Percentiles rank a stretch among this genome's conserved stretches.
phyloP scores from a whole-genome alignment of 805 yeast genomes.

The Tetrapisispora iriomotensis region DNA sequence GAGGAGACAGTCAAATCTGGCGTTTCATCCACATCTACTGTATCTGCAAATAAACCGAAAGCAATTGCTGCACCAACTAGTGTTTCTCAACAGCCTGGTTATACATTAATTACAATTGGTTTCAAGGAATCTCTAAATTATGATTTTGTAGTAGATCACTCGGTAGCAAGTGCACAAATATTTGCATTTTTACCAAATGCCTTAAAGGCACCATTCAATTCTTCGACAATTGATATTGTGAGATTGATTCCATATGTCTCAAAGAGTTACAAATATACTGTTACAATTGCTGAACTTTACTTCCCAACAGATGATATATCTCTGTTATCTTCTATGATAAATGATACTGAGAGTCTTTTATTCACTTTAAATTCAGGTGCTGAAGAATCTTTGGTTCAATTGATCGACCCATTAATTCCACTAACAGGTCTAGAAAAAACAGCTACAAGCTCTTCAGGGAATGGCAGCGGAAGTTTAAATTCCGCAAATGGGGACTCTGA shows the following conservation, averaged over 20 bases:
- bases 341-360: slow-evolving; percentile 44
- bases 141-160: slow-evolving; percentile 73
- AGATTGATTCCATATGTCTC: slow-evolving; percentile 71
- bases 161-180: slow-evolving; percentile 72
- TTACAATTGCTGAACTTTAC: slow-evolving; percentile 82
- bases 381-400: slow-evolving; percentile 45
- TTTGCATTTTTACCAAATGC: slow-evolving; percentile 67
- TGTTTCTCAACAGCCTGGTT: slow-evolving; percentile 26
- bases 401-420: slow-evolving; percentile 48
- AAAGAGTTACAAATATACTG: slow-evolving; percentile 47
- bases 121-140: slow-evolving; percentile 74
- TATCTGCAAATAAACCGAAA: slow-evolving; percentile 34
- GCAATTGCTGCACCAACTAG: slow-evolving; percentile 31
- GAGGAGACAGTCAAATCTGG: slow-evolving; percentile 32
- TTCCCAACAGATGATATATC: slow-evolving; percentile 51
- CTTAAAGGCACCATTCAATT: slow-evolving; percentile 50
- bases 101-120: slow-evolving; percentile 25
- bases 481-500: slow-evolving; percentile 5
- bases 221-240: slow-evolving; percentile 48
- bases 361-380: slow-evolving; percentile 52
- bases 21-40: slow-evolving; percentile 39
- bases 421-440: slow-evolving; percentile 31
- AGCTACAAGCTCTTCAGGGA: slow-evolving; percentile 59
- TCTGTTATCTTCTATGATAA: slow-evolving; percentile 43
- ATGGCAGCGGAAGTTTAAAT: no score